A percentile compares a stretch with the other conserved stretches of the same genome.
Evolutionary conservation across 2,329 filamentous ascomycete genomes (phyloP).

Genomic region (Botrytis hyacinthi): DNA sequence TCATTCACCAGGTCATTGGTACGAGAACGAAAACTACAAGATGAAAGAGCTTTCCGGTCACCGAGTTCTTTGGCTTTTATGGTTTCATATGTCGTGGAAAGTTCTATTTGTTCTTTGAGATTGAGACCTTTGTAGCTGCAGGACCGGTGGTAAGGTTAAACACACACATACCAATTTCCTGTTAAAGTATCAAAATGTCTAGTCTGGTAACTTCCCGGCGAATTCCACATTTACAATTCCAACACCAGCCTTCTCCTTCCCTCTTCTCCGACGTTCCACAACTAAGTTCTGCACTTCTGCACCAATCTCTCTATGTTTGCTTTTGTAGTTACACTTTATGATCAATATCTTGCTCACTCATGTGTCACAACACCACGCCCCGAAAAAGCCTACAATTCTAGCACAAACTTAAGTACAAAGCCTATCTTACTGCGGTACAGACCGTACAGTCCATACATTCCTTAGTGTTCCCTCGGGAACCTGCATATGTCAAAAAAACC

Average conservation of each 20-base stretch:
- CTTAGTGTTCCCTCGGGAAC: slow-evolving; percentile 17
- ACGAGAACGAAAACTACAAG: slow-evolving; percentile 21
- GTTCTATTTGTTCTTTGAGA: slow-evolving; percentile 10
- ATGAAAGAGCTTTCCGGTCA: neutral
- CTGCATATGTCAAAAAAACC: slow-evolving; percentile 21
- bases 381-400: neutral
- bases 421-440: slow-evolving; percentile 5
- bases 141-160: too few relatives aligned
- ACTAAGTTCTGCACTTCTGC: neutral
- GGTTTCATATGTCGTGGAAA: slow-evolving; percentile 18
- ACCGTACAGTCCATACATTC: slow-evolving; percentile 6
- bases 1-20: slow-evolving; percentile 17
- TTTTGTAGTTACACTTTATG: slow-evolving; percentile 11
- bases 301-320: slow-evolving; percentile 7
- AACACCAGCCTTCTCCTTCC: neutral
- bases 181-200: neutral
- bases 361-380: slow-evolving; percentile 2
- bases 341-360: slow-evolving; percentile 13
- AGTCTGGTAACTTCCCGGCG: neutral
- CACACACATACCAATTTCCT: neutral
- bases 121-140: neutral
- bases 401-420: neutral
- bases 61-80: slow-evolving; percentile 1
- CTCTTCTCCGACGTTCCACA: neutral
- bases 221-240: neutral